Evolutionary conservation across 331 rosid species (phyloP), one percentile per base, ranked within the genome.

Genomic region (Rhamnella rubrinervis): DNA sequence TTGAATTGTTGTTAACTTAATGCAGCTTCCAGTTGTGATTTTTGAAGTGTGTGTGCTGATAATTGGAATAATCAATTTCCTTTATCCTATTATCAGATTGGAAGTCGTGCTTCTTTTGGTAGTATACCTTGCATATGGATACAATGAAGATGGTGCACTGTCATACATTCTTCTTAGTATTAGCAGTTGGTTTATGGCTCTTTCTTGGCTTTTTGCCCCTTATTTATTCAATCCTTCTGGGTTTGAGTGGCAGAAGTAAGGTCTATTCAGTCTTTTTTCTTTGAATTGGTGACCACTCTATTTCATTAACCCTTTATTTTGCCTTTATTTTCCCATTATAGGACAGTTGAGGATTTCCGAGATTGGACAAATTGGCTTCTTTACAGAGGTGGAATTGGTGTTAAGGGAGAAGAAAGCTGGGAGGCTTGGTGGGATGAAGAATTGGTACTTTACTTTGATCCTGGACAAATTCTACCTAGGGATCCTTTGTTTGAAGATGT

Each of bases 401-500:
- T 93, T 31, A 89, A 93, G 83, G 98, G 98, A 73, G 97, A 85
- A 80, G 98, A 93, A 87, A 93, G 98, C 78, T 93, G 98, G 98
- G 98, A 93, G 87, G 96, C 97, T 71, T 93, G 97, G 97, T 91
- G 98, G 98, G 98, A 93, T 68, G 97, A 92, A 80, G 98, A 93
- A 84, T 84, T 89, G 97, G 98, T 93, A 93, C 56, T 61, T 35
- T 35, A 10, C 28, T 14, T 38, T 60, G 52, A 77, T 77, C 53
- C 44, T 40, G n/a, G 21, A 44, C 37, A 21, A 61, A 50, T 28
- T 50, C 49, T 44, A 44, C 49, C 49, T 11, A 0, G 35, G 35
- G 11, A 44, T 44, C 49, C 12, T 62, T 9, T 17, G 49, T 61
- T 15, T 62, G 31, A 9, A 8, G 14, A 17, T 16, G 2, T 63